These are phyloP conservation scores for Exophiala lecanii-corni DNA, from an alignment of 2,329 filamentous ascomycete species.

Conservation along the genomic window DNA sequence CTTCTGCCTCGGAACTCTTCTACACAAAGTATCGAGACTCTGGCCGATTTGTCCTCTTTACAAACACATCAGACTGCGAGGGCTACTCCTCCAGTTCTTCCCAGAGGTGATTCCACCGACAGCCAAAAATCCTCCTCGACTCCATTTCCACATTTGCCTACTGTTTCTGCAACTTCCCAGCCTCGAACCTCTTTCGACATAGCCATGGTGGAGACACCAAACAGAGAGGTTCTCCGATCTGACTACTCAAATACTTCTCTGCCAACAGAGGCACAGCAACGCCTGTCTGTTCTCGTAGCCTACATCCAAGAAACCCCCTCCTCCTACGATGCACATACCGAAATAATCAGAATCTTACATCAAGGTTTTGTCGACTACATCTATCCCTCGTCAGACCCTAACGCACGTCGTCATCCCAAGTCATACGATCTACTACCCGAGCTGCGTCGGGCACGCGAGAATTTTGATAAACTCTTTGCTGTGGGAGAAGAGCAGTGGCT, in stretches of 20 bases:
- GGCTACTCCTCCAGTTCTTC: constrained; percentile 35
- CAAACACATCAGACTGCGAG: constrained; percentile 43
- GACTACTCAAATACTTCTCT: constrained; percentile 42
- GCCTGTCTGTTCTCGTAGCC: constrained; percentile 38
- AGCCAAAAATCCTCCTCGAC: constrained; percentile 30
- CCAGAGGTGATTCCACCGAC: constrained; percentile 39
- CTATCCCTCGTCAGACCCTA: constrained; percentile 40
- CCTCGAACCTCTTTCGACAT: constrained; percentile 42
- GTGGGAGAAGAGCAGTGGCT: constrained; percentile 60
- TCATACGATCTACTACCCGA: constrained; percentile 45
- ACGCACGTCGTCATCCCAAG: constrained; percentile 41
- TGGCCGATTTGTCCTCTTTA: constrained; percentile 45
- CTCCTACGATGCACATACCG: constrained; percentile 43
- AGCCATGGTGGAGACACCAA: constrained; percentile 40
- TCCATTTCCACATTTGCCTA: constrained; percentile 14
- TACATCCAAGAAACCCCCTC: constrained; percentile 44
- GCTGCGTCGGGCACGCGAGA: constrained; percentile 47
- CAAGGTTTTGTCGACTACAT: constrained; percentile 45
- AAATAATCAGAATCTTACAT: constrained; percentile 45
- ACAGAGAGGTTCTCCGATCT: constrained; percentile 34
- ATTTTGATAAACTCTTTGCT: constrained; percentile 59
- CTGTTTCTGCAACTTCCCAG: constrained; percentile 15
- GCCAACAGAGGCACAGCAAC: constrained; percentile 36
- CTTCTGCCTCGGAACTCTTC: constrained; percentile 38
- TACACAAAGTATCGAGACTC: constrained; percentile 46